Percentiles rank a stretch among this genome's conserved stretches.
These are phyloP conservation scores for Dryas drummondii DNA, from an alignment of 306 rosid species.

Conservation along the genomic window DNA sequence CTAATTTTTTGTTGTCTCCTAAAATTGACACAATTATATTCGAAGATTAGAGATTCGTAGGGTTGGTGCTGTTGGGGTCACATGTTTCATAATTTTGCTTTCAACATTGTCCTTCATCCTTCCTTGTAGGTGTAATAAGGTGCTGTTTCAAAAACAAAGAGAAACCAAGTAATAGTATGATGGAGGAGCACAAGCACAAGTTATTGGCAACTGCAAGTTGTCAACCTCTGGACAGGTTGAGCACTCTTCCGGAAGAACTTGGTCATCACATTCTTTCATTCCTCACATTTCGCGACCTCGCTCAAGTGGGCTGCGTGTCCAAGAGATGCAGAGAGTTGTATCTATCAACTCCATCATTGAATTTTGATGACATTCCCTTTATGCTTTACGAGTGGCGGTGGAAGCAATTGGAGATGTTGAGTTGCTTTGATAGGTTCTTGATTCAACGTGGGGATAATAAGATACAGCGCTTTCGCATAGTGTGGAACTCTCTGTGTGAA, in stretches of 20 bases:
- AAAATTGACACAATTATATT: too few relatives aligned
- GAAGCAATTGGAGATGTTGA: background rate
- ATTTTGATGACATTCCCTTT: background rate
- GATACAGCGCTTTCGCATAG: background rate
- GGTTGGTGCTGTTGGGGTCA: too few relatives aligned
- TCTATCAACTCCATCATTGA: background rate
- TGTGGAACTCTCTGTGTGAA: background rate
- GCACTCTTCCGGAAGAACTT: background rate
- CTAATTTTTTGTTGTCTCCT: too few relatives aligned
- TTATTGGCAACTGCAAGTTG: background rate
- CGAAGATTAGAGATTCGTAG: too few relatives aligned
- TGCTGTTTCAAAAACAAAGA: too few relatives aligned
- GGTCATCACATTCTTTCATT: background rate
- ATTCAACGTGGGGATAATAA: background rate
- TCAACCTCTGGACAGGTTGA: slow-evolving; percentile 2
- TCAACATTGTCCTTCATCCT: too few relatives aligned
- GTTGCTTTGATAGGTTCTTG: background rate
- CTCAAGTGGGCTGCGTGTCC: background rate
- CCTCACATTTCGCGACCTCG: background rate
- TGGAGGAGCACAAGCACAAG: background rate
- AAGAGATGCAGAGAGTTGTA: background rate
- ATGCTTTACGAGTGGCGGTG: too few relatives aligned
- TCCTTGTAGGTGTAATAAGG: too few relatives aligned
- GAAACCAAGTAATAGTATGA: background rate
- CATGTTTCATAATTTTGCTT: too few relatives aligned